Evolutionary conservation across 176 grass and related monocot species (phyloP), one percentile per base, ranked within the genome.

Genomic region (Cocos nucifera): DNA sequence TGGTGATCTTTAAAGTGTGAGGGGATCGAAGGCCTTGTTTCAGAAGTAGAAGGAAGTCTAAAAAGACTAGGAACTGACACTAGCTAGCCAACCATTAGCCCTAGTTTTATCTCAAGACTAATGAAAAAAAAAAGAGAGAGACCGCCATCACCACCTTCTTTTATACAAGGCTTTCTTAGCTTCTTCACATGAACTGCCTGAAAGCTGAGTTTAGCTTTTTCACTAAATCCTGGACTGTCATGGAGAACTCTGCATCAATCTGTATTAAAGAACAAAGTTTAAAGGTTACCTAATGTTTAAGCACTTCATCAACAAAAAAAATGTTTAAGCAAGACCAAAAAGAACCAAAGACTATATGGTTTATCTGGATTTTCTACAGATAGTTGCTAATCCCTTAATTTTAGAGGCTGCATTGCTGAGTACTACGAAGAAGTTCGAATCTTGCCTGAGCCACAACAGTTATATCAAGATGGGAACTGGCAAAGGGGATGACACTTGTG

Each of bases 191-290:
- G 50, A 79, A 89, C 67, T 80, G 55, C 61, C 91, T 93, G 79
- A 98, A 83, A 32, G 79, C 79, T 50, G 83, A 82, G 61, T 77
- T 92, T 71, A 98, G 67, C 73, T 86, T 98, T 77, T 76, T 93
- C 59, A 98, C 94, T 19, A 98, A 59, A 76, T 98, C 94, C 66
- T 93, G 92, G 70, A 85, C 94, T 26, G 79, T 89, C 59, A 86
- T 74, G 9, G 82, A 86, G 66, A 92, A 98, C 19, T 86, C 73
- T 53, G 86, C 88, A 16, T 84, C 79, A 67, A 89, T 77, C 88
- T 98, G 89, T 75, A 80, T n/a, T 15, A 68, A 9, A 8, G 24
- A 17, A 51, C 4, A 24, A 44, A 44, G 35, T 44, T 30, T 6
- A 30, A 30, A 6, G 28, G 28, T 30, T 30, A 30, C 4, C 5